Percentiles rank a stretch among this genome's conserved stretches.
phyloP scores from a whole-genome alignment of 352 stramenopile genomes.

The Phytopythium montanum region DNA sequence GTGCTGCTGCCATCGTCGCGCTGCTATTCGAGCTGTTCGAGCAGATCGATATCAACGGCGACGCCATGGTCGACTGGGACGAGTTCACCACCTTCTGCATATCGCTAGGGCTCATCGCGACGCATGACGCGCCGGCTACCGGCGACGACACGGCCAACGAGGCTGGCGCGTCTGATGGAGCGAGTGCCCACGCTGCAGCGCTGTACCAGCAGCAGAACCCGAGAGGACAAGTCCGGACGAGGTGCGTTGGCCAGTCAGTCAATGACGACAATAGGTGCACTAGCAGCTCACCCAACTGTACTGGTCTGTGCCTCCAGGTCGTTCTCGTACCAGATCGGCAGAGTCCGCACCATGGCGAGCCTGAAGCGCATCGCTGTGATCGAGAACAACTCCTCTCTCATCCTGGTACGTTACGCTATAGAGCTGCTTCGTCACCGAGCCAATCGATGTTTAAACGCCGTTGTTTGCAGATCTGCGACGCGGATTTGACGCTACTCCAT shows the following conservation, averaged over 20 bases:
- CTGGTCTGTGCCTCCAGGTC: constrained; percentile 16
- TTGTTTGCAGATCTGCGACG: constrained; percentile 56
- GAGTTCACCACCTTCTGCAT: constrained; percentile 86
- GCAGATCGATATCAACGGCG: constrained; percentile 84
- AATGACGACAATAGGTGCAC: not conserved
- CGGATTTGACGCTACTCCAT: constrained; percentile 58
- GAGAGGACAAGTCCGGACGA: constrained; percentile 1
- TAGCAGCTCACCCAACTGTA: not conserved
- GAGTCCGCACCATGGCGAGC: constrained; percentile 36
- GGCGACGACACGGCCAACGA: not conserved
- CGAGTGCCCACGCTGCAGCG: not conserved
- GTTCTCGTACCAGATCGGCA: constrained; percentile 66
- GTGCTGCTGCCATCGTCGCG: constrained; percentile 33
- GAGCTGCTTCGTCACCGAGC: not conserved
- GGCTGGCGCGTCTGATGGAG: constrained; percentile 11
- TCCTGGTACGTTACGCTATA: constrained; percentile 31
- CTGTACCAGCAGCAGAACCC: constrained; percentile 17
- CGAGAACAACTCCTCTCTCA: constrained; percentile 49
- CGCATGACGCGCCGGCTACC: constrained; percentile 10
- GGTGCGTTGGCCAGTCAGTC: not conserved
- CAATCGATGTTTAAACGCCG: not conserved
- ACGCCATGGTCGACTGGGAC: constrained; percentile 75
- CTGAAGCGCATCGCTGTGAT: constrained; percentile 60
- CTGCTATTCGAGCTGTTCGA: constrained; percentile 76
- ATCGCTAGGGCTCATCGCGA: constrained; percentile 53